phyloP scores from a whole-genome alignment of 306 rosid genomes.

The Lathyrus aphaca region DNA sequence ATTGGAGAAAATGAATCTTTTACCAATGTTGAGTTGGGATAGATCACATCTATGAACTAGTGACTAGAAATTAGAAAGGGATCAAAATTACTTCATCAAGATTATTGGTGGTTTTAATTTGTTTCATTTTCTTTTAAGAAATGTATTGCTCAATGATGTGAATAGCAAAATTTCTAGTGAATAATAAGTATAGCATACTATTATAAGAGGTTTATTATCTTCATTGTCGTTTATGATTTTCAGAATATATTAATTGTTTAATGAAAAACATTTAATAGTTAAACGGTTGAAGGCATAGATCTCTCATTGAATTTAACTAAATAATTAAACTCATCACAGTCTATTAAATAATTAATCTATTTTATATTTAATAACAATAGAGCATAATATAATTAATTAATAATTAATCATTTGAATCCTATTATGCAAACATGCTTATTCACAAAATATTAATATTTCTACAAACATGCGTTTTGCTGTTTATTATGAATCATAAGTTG shows the following conservation, averaged over 20 bases:
- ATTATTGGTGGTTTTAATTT: background rate
- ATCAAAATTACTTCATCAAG: background rate
- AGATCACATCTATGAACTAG: too few species aligned
- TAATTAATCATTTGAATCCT: too few species aligned
- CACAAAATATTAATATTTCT: background rate
- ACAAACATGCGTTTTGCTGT: background rate
- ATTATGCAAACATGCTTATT: background rate
- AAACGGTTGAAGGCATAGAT: too few species aligned
- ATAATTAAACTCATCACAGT: too few species aligned
- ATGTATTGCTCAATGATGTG: conserved; percentile 16
- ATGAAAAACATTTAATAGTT: too few species aligned
- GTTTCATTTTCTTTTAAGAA: background rate
- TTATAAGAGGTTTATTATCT: too few species aligned
- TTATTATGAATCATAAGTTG: background rate
- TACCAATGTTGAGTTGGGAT: background rate
- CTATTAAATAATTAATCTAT: too few species aligned
- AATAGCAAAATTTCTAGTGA: conserved; percentile 14
- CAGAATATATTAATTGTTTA: too few species aligned
- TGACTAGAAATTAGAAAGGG: background rate
- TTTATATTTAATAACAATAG: too few species aligned
- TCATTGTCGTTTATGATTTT: too few species aligned
- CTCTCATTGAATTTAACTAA: too few species aligned
- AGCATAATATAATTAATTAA: too few species aligned
- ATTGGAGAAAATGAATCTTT: conserved; percentile 43
- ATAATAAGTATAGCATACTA: background rate